Evolutionary conservation across 352 stramenopile species (phyloP), one percentile per base, ranked within the genome.

Genomic region (Globisporangium radiosum): DNA sequence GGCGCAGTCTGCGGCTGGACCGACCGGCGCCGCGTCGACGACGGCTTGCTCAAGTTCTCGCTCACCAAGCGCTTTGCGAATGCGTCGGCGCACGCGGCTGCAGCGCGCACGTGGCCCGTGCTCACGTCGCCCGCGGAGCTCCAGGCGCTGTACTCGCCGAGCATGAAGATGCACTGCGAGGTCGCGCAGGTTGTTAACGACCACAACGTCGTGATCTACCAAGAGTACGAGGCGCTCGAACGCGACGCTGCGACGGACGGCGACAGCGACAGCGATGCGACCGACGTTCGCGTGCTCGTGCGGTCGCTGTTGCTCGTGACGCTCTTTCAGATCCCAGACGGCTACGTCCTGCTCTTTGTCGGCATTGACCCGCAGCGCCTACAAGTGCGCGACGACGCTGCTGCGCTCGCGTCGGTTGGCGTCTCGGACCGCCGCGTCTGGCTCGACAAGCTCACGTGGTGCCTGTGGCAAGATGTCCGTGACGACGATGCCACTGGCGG

Each of bases 151-250:
- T 75, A 75, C 55, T 75, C 70, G 40, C 14, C 50, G 39, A 69
- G 56, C 52, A 69, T 75, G 67, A 60, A 66, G 51, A 75, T 75
- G 62, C 62, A 71, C 47, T 69, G 55, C 42, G 61, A 73, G 48
- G 53, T 71, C 14, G 63, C 56, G 11, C 70, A 78, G 49, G 33
- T 52, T 14, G 71, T 78, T 25, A 68, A 78, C 50, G 59, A 64
- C 14, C 69, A 54, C 61, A 78, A 78, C 51, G 51, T 71, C 10
- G 68, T 75, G 55, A 61, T 78, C 58, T 75, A 75, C 56, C 68
- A 73, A 48, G 62, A 69, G 47, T 73, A 66, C 57, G 66, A 74
- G 48, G 68, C 66, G 0, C 59, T 47, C 9, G 62, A 73, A 54
- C 55, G 57, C 44, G 57, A 74, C 53, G 2, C 50, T 14, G 11